Evolutionary conservation across 1,284 basidiomycete species (phyloP).

Genomic region (Jaminaea rosea): DNA sequence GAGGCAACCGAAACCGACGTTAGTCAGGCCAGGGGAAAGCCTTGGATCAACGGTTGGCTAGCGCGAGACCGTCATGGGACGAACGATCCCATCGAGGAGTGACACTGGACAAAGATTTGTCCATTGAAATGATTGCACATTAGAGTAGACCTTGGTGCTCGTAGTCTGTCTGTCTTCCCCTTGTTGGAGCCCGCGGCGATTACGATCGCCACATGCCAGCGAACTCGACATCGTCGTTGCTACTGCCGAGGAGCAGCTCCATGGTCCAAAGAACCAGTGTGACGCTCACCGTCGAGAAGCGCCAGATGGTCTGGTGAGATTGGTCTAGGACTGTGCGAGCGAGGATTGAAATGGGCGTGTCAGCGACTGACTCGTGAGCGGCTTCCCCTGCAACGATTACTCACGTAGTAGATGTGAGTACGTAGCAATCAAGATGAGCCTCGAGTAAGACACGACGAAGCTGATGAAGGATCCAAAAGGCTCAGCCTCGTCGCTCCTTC

Average conservation of each 20-base stretch:
- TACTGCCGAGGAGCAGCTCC: constrained; percentile 32
- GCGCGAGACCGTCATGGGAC: neutral
- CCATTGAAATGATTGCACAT: too few relatives aligned
- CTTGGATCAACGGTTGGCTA: neutral
- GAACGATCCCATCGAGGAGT: neutral
- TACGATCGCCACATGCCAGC: constrained; percentile 17
- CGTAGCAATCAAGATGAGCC: constrained; percentile 41
- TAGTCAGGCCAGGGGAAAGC: neutral
- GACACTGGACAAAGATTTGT: too few relatives aligned
- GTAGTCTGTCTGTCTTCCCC: too few relatives aligned
- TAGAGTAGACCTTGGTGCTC: too few relatives aligned
- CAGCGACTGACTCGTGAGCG: neutral
- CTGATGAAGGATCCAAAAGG: constrained; percentile 10
- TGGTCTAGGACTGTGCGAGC: constrained; percentile 28
- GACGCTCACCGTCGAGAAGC: constrained; percentile 41
- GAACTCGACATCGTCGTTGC: neutral
- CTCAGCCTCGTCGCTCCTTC: neutral
- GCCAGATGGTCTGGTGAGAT: constrained; percentile 42
- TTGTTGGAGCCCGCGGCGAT: too few relatives aligned
- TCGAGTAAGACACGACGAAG: constrained; percentile 35
- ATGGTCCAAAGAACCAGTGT: constrained; percentile 38
- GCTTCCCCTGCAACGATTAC: neutral
- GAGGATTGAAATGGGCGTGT: neutral
- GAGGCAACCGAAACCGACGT: neutral
- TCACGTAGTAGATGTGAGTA: constrained; percentile 35